These are phyloP conservation scores for Thalia dealbata DNA, from an alignment of 176 grass and related monocot genomes.

Conservation along the genomic window DNA sequence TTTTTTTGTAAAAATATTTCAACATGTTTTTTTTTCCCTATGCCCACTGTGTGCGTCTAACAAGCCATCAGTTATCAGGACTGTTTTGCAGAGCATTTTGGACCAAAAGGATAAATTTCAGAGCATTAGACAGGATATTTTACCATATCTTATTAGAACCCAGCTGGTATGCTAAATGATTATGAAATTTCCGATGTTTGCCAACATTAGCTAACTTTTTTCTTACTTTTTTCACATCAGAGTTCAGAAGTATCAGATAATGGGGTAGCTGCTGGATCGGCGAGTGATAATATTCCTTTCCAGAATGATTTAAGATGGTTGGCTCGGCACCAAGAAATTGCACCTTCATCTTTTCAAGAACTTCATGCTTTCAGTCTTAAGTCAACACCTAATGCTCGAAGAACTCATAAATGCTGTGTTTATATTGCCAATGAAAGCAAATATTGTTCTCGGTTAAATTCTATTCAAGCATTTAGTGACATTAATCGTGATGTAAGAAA, in stretches of 20 bases:
- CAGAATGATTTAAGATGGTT: constrained; percentile 62
- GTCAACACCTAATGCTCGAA: constrained; percentile 20
- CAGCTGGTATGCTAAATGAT: constrained; percentile 58
- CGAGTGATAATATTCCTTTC: constrained; percentile 31
- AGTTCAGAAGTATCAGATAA: constrained; percentile 48
- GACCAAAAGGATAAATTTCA: constrained; percentile 62
- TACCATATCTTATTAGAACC: constrained; percentile 80
- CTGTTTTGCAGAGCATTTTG: constrained; percentile 71
- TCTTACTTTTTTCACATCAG: constrained; percentile 36
- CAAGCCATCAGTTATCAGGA: constrained; percentile 27
- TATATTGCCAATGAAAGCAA: constrained; percentile 88
- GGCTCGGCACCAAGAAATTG: constrained; percentile 56
- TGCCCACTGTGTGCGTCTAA: not conserved
- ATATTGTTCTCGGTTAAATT: constrained; percentile 79
- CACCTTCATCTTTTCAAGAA: constrained; percentile 67
- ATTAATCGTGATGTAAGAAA: constrained; percentile 92
- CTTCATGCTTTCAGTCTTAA: constrained; percentile 20
- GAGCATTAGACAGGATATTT: constrained; percentile 82
- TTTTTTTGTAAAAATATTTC: constrained; percentile 12
- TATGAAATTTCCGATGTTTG: constrained; percentile 7
- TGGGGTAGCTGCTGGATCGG: constrained; percentile 34
- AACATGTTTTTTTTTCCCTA: constrained; percentile 1
- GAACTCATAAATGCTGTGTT: constrained; percentile 70
- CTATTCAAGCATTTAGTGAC: constrained; percentile 88
- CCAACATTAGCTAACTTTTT: not conserved